phyloP scores from a whole-genome alignment of 2,329 filamentous ascomycete species.

The Anthostomella pinea region DNA sequence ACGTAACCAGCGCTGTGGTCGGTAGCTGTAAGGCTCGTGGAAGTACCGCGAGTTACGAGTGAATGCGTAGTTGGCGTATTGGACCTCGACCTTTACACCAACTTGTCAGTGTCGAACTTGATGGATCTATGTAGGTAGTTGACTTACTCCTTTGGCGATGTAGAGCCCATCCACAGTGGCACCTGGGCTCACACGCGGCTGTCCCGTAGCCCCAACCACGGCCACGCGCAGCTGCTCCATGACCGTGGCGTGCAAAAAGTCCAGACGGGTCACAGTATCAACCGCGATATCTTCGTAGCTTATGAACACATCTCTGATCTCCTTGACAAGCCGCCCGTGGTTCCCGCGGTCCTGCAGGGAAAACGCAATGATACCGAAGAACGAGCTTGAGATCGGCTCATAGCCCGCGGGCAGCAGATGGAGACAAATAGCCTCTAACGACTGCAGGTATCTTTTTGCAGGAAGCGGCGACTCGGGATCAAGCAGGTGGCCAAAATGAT shows the following conservation, averaged over 20 bases:
- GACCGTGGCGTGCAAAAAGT: slow-evolving; percentile 15
- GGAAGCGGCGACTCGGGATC: slow-evolving; percentile 8
- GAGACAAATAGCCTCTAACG: slow-evolving; percentile 11
- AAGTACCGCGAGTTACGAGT: slow-evolving; percentile 9
- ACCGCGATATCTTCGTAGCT: slow-evolving; percentile 18
- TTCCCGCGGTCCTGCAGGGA: slow-evolving; percentile 1
- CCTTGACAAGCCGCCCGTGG: slow-evolving; percentile 2
- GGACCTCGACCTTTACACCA: background rate
- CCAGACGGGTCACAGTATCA: slow-evolving; percentile 7
- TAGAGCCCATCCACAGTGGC: slow-evolving; percentile 19
- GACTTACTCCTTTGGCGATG: no score
- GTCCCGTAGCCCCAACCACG: slow-evolving; percentile 7
- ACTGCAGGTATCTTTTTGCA: slow-evolving; percentile 7
- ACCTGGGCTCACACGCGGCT: slow-evolving; percentile 19
- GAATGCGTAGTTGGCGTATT: slow-evolving; percentile 1
- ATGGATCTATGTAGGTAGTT: no score
- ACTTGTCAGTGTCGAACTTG: no score
- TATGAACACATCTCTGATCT: slow-evolving; percentile 15
- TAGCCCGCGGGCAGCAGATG: slow-evolving; percentile 21
- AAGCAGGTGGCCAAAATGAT: slow-evolving; percentile 20
- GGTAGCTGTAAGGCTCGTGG: slow-evolving; percentile 2
- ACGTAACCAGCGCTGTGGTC: slow-evolving; percentile 11
- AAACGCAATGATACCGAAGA: slow-evolving; percentile 11
- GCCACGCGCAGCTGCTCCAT: slow-evolving; percentile 15
- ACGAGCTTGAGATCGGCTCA: slow-evolving; percentile 15